A percentile compares a stretch with the other conserved stretches of the same genome.
Evolutionary conservation across 2,329 filamentous ascomycete genomes (phyloP).

Genomic region (Fusarium sp.): DNA sequence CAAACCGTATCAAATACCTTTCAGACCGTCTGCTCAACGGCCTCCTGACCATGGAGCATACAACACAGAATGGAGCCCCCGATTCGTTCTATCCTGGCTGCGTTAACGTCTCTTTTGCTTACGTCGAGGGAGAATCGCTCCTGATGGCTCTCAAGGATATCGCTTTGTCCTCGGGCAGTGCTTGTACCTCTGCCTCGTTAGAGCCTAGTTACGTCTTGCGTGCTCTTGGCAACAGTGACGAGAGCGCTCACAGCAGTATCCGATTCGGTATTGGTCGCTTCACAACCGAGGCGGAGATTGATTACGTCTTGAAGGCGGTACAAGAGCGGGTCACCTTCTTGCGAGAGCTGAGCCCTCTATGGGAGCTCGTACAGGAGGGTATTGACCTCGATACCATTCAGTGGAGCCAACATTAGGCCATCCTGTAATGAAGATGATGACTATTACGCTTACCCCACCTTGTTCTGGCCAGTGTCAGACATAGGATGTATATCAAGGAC

Average conservation of each 20-base stretch:
- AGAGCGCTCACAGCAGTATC: slow-evolving; percentile 97
- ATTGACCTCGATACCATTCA: slow-evolving; percentile 96
- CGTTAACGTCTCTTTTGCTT: slow-evolving; percentile 98
- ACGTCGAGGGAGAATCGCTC: slow-evolving; percentile 97
- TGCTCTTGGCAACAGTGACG: slow-evolving; percentile 94
- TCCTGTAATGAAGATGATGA: slow-evolving; percentile 6
- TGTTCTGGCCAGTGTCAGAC: slow-evolving; percentile 1
- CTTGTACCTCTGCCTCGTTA: slow-evolving; percentile 95
- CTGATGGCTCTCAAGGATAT: slow-evolving; percentile 99
- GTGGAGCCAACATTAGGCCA: slow-evolving; percentile 90
- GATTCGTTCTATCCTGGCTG: slow-evolving; percentile 92
- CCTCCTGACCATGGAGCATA: slow-evolving; percentile 91
- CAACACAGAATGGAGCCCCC: slow-evolving; percentile 87
- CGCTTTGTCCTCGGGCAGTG: slow-evolving; percentile 93
- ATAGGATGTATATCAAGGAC: slow-evolving; percentile 13
- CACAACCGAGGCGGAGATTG: slow-evolving; percentile 93
- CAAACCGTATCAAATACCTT: slow-evolving; percentile 82
- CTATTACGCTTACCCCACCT: not conserved
- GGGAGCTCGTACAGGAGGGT: slow-evolving; percentile 98
- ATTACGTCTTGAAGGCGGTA: slow-evolving; percentile 96
- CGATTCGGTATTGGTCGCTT: slow-evolving; percentile 97
- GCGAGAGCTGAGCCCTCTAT: slow-evolving; percentile 92
- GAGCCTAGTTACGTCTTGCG: slow-evolving; percentile 97
- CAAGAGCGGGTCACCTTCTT: slow-evolving; percentile 91
- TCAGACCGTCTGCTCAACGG: slow-evolving; percentile 87